These are phyloP conservation scores for Hanseniaspora valbyensis DNA, from an alignment of 805 yeast species.

Conservation along the genomic window DNA sequence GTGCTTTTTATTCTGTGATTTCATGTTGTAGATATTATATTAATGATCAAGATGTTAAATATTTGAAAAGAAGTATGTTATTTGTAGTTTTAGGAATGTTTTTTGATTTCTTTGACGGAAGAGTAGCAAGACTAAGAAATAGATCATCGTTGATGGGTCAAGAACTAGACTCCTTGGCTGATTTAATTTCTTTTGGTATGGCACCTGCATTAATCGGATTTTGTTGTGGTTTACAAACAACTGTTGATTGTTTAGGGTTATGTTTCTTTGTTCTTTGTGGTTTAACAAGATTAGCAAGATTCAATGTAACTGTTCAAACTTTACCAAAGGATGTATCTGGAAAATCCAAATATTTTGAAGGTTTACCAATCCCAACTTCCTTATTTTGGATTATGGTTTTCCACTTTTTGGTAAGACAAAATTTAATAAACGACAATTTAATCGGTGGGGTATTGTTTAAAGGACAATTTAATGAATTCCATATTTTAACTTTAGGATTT, in stretches of 20 bases:
- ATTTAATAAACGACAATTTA: constrained; percentile 39
- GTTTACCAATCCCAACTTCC: constrained; percentile 89
- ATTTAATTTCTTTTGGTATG: constrained; percentile 85
- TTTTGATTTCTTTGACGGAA: constrained; percentile 93
- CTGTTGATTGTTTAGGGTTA: constrained; percentile 64
- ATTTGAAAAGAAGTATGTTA: constrained; percentile 77
- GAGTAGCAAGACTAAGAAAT: constrained; percentile 89
- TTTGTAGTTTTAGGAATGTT: constrained; percentile 85
- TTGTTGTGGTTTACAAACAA: constrained; percentile 77
- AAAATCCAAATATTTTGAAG: constrained; percentile 86
- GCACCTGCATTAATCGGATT: constrained; percentile 92
- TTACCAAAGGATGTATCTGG: constrained; percentile 85
- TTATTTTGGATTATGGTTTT: constrained; percentile 60
- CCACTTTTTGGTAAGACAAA: constrained; percentile 53
- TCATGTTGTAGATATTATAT: constrained; percentile 74
- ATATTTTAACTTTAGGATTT: constrained; percentile 55
- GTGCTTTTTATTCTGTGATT: constrained; percentile 83
- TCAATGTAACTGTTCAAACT: constrained; percentile 85
- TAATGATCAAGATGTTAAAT: constrained; percentile 43
- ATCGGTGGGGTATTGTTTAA: constrained; percentile 56
- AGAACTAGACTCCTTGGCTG: constrained; percentile 93
- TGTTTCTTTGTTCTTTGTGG: constrained; percentile 88
- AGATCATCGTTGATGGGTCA: constrained; percentile 92
- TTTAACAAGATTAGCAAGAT: constrained; percentile 83
- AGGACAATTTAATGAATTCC: constrained; percentile 58